phyloP scores from a whole-genome alignment of 1,139 yeast species.

The Spathaspora sp. region DNA sequence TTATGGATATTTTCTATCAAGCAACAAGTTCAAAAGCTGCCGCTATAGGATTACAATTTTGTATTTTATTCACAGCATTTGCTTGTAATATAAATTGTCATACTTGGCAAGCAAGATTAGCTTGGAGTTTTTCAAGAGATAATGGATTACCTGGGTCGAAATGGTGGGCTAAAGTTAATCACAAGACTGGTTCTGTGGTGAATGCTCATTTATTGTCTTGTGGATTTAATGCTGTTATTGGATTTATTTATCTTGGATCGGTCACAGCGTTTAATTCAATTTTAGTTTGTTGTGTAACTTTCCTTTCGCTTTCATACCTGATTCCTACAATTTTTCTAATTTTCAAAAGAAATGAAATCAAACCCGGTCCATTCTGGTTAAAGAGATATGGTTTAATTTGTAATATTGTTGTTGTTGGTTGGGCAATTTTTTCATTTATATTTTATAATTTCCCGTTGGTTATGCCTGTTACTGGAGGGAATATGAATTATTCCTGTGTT shows the following conservation, averaged over 20 bases:
- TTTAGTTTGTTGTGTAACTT: slow-evolving; percentile 37
- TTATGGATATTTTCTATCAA: slow-evolving; percentile 60
- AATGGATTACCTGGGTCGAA: slow-evolving; percentile 41
- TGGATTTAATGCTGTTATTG: slow-evolving; percentile 35
- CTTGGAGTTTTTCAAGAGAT: slow-evolving; percentile 81
- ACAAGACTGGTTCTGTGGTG: slow-evolving; percentile 32
- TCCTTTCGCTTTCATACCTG: slow-evolving; percentile 34
- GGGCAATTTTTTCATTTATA: slow-evolving; percentile 43
- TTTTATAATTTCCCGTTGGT: slow-evolving; percentile 45
- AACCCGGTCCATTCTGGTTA: slow-evolving; percentile 53
- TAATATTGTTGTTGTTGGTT: slow-evolving; percentile 26
- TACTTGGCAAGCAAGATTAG: slow-evolving; percentile 73
- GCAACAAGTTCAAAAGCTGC: slow-evolving; percentile 55
- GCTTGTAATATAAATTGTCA: slow-evolving; percentile 73
- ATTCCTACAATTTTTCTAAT: slow-evolving; percentile 35
- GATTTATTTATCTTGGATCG: slow-evolving; percentile 43
- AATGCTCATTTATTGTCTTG: slow-evolving; percentile 39
- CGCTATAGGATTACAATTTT: slow-evolving; percentile 57
- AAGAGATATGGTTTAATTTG: slow-evolving; percentile 25
- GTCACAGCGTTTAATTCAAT: slow-evolving; percentile 44
- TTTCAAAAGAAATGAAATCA: slow-evolving; percentile 34
- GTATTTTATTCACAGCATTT: slow-evolving; percentile 60
- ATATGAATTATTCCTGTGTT: slow-evolving; percentile 47
- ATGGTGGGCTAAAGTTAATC: slow-evolving; percentile 32
- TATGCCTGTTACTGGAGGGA: slow-evolving; percentile 45